Percentiles rank a stretch among this genome's conserved stretches.
phyloP scores from a whole-genome alignment of 495 filamentous ascomycete genomes.

The Penicillium samsonianum region DNA sequence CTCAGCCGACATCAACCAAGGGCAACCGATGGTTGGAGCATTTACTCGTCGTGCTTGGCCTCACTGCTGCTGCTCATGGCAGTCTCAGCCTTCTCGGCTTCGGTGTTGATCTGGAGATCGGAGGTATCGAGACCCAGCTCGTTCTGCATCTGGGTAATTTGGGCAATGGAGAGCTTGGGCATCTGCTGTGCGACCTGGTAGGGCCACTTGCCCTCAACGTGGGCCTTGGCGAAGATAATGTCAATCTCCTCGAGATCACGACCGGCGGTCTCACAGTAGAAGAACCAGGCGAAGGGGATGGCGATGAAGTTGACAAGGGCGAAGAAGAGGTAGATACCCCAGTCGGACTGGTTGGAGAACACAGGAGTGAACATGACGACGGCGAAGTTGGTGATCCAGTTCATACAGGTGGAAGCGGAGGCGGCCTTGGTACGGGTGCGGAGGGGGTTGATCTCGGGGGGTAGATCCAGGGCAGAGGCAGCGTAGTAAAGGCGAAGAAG shows the following conservation, averaged over 20 bases:
- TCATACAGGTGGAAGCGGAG: conserved; percentile 45
- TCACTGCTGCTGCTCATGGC: conserved; percentile 33
- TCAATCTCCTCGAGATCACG: conserved; percentile 78
- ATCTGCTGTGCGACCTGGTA: conserved; percentile 36
- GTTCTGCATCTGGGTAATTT: conserved; percentile 34
- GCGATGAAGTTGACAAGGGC: conserved; percentile 66
- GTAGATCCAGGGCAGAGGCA: conserved; percentile 68
- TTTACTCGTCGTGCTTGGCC: conserved; percentile 28
- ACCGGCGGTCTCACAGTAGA: conserved; percentile 68
- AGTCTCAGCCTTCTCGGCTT: conserved; percentile 35
- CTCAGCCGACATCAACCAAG: conserved; percentile 1
- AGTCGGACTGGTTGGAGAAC: conserved; percentile 31
- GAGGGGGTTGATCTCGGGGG: conserved; percentile 73
- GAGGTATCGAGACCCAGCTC: conserved; percentile 33
- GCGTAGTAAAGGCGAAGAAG: conserved; percentile 44
- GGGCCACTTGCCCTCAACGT: conserved; percentile 41
- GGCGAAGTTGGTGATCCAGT: conserved; percentile 52
- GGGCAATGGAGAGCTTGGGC: conserved; percentile 40
- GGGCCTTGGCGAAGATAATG: conserved; percentile 46
- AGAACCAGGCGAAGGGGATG: conserved; percentile 65
- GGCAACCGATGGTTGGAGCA: not conserved
- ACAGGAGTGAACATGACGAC: conserved; percentile 51
- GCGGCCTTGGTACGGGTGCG: conserved; percentile 67
- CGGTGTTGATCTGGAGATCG: conserved; percentile 19
- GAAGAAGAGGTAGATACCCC: conserved; percentile 61